phyloP scores from a whole-genome alignment of 768 basidiomycete species.

The Bullera alba region DNA sequence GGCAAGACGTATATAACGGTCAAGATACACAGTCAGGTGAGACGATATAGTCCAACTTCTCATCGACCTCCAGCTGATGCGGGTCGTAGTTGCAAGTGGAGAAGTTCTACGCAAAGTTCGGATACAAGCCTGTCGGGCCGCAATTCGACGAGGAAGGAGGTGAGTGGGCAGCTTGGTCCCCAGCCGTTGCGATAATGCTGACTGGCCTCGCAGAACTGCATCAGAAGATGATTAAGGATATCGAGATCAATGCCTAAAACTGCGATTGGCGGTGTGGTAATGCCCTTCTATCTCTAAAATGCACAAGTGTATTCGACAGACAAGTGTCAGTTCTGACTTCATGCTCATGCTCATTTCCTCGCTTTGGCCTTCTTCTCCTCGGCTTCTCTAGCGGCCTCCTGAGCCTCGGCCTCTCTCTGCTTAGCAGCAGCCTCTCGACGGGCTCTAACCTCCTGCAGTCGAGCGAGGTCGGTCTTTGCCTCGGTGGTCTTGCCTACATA shows the following conservation, averaged over 20 bases:
- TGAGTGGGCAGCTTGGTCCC: slow-evolving; percentile 13
- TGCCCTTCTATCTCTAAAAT: too few relatives aligned
- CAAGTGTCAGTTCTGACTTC: not conserved
- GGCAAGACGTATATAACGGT: slow-evolving; percentile 6
- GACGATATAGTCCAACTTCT: not conserved
- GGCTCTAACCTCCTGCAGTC: slow-evolving; percentile 74
- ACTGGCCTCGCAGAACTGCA: slow-evolving; percentile 31
- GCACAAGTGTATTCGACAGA: not conserved
- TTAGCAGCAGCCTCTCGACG: slow-evolving; percentile 83
- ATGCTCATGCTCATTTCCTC: not conserved
- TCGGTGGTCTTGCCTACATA: slow-evolving; percentile 77
- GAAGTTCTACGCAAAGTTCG: slow-evolving; percentile 36
- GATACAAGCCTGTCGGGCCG: slow-evolving; percentile 32
- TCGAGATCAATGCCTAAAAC: slow-evolving; percentile 11
- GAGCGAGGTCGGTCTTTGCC: slow-evolving; percentile 78
- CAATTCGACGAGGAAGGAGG: slow-evolving; percentile 42
- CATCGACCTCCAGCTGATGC: not conserved
- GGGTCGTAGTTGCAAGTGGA: slow-evolving; percentile 24
- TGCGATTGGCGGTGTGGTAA: too few relatives aligned
- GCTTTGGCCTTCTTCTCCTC: slow-evolving; percentile 37
- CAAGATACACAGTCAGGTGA: slow-evolving; percentile 26
- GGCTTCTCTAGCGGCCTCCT: slow-evolving; percentile 46
- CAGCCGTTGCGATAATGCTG: not conserved
- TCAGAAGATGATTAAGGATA: slow-evolving; percentile 24
- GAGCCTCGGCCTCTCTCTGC: slow-evolving; percentile 79